These are phyloP conservation scores for Boletus hoseneyae DNA, from an alignment of 1,284 basidiomycete species.

Conservation along the genomic window DNA sequence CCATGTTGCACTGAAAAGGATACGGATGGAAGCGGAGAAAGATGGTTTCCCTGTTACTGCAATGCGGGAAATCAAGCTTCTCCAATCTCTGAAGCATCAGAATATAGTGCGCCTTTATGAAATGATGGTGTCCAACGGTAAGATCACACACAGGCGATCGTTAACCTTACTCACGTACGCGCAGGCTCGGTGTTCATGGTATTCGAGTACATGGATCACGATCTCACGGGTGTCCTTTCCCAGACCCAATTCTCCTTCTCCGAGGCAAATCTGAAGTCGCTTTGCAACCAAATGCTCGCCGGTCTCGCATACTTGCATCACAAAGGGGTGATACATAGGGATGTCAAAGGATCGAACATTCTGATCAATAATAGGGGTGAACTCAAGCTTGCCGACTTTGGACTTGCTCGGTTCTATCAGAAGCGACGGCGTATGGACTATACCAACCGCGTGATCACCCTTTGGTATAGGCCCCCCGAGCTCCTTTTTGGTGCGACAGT, in stretches of 20 bases:
- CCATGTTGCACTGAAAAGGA: slow-evolving; percentile 92
- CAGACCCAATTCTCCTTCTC: slow-evolving; percentile 86
- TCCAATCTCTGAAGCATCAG: slow-evolving; percentile 86
- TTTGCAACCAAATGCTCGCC: slow-evolving; percentile 91
- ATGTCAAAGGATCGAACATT: slow-evolving; percentile 99
- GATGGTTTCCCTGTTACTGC: slow-evolving; percentile 99
- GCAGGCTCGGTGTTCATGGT: slow-evolving; percentile 97
- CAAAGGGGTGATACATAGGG: slow-evolving; percentile 94
- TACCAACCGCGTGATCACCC: slow-evolving; percentile 97
- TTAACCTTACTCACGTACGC: slow-evolving; percentile 12
- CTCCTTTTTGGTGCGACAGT: slow-evolving; percentile 93
- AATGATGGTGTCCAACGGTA: slow-evolving; percentile 98
- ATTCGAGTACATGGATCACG: slow-evolving; percentile 99
- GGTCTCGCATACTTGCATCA: slow-evolving; percentile 94
- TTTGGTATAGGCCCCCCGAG: slow-evolving; percentile 99
- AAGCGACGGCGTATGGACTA: slow-evolving; percentile 90
- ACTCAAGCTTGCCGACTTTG: slow-evolving; percentile 97
- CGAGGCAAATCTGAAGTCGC: slow-evolving; percentile 88
- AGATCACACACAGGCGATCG: slow-evolving; percentile 22
- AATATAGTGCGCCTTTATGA: slow-evolving; percentile 92
- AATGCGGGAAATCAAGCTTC: slow-evolving; percentile 97
- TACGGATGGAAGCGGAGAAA: slow-evolving; percentile 96
- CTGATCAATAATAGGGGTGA: slow-evolving; percentile 91
- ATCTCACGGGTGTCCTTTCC: slow-evolving; percentile 91
- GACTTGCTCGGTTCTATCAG: slow-evolving; percentile 94